Conservation (phyloP, 768 basidiomycete species). For the Clitopilus passeckerianus region DNA sequence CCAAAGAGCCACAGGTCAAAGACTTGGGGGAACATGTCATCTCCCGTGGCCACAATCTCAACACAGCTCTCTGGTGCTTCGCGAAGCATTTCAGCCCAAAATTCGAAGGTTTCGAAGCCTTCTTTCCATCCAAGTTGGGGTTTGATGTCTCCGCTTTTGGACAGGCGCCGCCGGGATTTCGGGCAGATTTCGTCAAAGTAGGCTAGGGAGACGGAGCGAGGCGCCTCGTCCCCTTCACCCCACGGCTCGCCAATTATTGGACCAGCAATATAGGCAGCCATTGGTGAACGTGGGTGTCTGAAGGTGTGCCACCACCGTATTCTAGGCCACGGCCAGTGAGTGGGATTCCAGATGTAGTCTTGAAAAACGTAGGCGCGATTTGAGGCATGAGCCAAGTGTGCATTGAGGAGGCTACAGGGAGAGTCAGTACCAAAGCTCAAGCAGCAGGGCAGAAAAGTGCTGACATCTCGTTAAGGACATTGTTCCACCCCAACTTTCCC, state of each 20-base stretch:
- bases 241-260: slow-evolving; percentile 13
- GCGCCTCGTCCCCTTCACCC: slow-evolving; percentile 3
- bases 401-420: slow-evolving; percentile 33
- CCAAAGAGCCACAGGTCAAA: slow-evolving; percentile 9
- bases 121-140: not conserved
- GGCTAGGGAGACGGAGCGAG: slow-evolving; percentile 5
- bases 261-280: slow-evolving; percentile 50
- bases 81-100: not conserved
- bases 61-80: slow-evolving; percentile 4
- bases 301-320: slow-evolving; percentile 44
- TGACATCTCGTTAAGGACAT: slow-evolving; percentile 35
- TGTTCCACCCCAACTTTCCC: slow-evolving; percentile 34
- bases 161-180: slow-evolving; percentile 1
- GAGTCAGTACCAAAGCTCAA: not conserved
- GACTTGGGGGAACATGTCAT: not conserved
- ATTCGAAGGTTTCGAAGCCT: slow-evolving; percentile 2
- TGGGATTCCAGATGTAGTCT: slow-evolving; percentile 46
- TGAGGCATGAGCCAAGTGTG: slow-evolving; percentile 41
- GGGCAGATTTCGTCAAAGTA: slow-evolving; percentile 7
- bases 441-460: slow-evolving; percentile 31
- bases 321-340: slow-evolving; percentile 42
- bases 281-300: slow-evolving; percentile 41
- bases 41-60: slow-evolving; percentile 3
- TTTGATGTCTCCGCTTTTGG: not conserved
- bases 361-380: slow-evolving; percentile 54